Base-by-base conservation (phyloP, 495 filamentous ascomycete genomes). In the Aspergillus sclerotioniger region DNA sequence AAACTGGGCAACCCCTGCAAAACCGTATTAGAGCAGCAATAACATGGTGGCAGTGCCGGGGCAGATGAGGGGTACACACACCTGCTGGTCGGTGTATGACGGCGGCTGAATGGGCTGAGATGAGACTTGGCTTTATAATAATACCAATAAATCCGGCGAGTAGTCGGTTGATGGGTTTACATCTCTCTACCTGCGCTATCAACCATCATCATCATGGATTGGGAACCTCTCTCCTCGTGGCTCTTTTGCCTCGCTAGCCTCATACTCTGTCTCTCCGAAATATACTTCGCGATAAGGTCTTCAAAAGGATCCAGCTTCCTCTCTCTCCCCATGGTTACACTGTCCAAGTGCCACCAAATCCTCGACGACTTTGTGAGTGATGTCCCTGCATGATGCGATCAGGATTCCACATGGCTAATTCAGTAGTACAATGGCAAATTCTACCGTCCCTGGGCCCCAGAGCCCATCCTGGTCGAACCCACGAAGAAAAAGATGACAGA, bases 401-500 rank as follows among this genome's bases (percentile, higher is more conserved):
- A 37, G 33, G 33, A 10, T 37, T 37, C 13, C 33, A 37, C 33
- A 8, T 37, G 3, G 33, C 33, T 37, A 10, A 37, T 37, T 15
- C 9, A 1, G 33, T 35, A 60, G 57, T n/a, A 8, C 20, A 47
- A 47, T 21, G 39, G 41, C 12, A 28, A 28, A 29, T 60, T 37
- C 44, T 60, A 60, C n/a, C 19, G 33, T 8, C 57, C 57, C 4
- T 60, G 43, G 51, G 25, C 44, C 8, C 31, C 37, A 15, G 29
- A 54, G 21, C 51, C 51, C 10, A 48, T 54, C 12, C 8, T 54
- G 13, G 31, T 60, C 28, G 21, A 9, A 7, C 17, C 41, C 20
- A 49, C 16, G 3, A 46, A 12, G 29, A 39, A 54, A 16, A 54
- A n/a, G 10, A 52, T 65, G 32, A 17, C 50, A 15, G 63, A 65